Base-by-base conservation (phyloP, 805 yeast species). In the Clavispora carvajalis region DNA sequence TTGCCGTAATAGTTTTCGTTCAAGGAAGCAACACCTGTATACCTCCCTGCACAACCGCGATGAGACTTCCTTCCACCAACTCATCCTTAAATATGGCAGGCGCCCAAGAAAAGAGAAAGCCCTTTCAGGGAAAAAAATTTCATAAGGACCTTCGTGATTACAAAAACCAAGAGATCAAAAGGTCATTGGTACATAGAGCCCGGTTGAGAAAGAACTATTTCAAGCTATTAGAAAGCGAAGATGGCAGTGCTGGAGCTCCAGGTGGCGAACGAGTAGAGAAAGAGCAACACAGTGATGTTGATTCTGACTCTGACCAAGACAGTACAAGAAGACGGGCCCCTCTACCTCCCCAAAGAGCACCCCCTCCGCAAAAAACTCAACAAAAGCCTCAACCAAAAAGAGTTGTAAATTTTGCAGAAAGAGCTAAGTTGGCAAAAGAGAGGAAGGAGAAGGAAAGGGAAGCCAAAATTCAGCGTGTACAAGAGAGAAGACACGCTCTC, bases 201-300 rank as follows among this genome's bases (percentile, higher is more conserved):
- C 74, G 93, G 53, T 73, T 90, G 49, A 78, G 87, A 67, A 85
- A 82, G 60, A 80, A 77, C 37, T 90, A 90, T 56, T 80, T 86
- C 69, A 88, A 89, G 59, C 67, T 87, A 39, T 59, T 88, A 30
- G 85, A 85, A 47, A 74, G 77, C 38, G 89, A 85, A 51, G 95
- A 90, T 1, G 73, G 74, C 37, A 49, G 62, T 4, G 67, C 74
- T 37, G 47, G 30, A 40, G 39, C 34, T 17, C 34, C 31, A 16
- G n/a, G 28, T 34, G 40, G 8, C 13, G 22, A n/a, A 11, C 44
- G 22, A 3, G 30, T 29, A 8, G 24, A 37, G 12, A 41, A 46
- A 4, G 41, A 29, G 7, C 22, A 19, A 22, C 51, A 48, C 9
- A 13, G 17, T 9, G 46, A 43, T 23, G 39, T 45, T 44, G 26